Percentiles rank a stretch among this genome's conserved stretches.
phyloP scores from a whole-genome alignment of 2,329 filamentous ascomycete species.

The Beauveria bassiana region DNA sequence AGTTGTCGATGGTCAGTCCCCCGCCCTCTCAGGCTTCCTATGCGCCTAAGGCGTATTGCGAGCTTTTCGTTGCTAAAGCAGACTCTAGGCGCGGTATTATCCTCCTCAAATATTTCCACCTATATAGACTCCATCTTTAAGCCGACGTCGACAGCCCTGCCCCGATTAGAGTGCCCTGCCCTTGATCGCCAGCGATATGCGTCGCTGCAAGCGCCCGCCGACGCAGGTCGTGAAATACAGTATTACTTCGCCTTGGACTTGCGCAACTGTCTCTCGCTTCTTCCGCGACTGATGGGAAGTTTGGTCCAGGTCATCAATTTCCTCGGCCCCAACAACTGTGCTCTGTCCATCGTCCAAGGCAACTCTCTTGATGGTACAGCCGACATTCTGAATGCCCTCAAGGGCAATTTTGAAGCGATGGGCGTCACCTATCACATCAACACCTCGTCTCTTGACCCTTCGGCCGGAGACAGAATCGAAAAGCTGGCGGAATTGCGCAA shows the following conservation, averaged over 20 bases:
- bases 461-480: slow-evolving; percentile 34
- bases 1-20: background rate
- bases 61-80: background rate
- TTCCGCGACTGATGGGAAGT: slow-evolving; percentile 44
- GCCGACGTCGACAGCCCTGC: slow-evolving; percentile 16
- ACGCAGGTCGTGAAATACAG: slow-evolving; percentile 14
- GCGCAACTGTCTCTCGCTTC: slow-evolving; percentile 33
- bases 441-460: slow-evolving; percentile 36
- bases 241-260: slow-evolving; percentile 50
- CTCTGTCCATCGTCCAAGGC: slow-evolving; percentile 48
- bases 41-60: background rate
- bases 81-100: slow-evolving; percentile 10
- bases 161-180: slow-evolving; percentile 23
- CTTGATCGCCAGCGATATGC: slow-evolving; percentile 17
- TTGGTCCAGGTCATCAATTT: slow-evolving; percentile 42
- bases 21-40: background rate
- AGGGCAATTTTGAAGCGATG: slow-evolving; percentile 28
- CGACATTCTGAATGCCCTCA: slow-evolving; percentile 38
- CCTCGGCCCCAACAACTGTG: slow-evolving; percentile 42
- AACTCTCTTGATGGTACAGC: slow-evolving; percentile 46
- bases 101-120: slow-evolving; percentile 14
- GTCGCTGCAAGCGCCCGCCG: slow-evolving; percentile 11
- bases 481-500: slow-evolving; percentile 45
- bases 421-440: slow-evolving; percentile 35
- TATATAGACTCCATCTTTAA: slow-evolving; percentile 25